Percentiles rank a stretch among this genome's conserved stretches.
These are phyloP conservation scores for Eruca vesicaria DNA, from an alignment of 441 rosid genomes.

Conservation along the genomic window DNA sequence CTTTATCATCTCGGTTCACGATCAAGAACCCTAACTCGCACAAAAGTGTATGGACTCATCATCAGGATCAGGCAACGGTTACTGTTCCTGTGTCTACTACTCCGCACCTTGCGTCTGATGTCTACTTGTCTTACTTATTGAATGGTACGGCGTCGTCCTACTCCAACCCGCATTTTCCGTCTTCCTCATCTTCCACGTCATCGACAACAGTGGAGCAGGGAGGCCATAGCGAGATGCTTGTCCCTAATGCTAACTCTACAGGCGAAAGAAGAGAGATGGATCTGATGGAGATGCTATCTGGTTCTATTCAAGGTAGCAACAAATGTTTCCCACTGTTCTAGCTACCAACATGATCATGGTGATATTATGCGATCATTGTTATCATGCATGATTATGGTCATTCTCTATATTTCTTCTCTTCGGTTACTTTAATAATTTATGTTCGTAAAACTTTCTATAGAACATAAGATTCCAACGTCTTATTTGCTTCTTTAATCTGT, in stretches of 20 bases:
- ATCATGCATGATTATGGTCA: background rate
- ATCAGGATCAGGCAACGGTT: constrained; percentile 16
- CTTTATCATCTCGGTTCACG: constrained; percentile 21
- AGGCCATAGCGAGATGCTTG: constrained; percentile 15
- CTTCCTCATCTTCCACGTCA: constrained; percentile 32
- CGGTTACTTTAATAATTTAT: constrained; percentile 13
- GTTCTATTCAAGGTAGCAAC: constrained; percentile 38
- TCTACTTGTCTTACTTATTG: constrained; percentile 57
- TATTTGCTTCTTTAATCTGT: constrained; percentile 6
- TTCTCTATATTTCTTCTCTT: background rate
- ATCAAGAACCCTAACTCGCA: constrained; percentile 14
- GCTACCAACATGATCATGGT: constrained; percentile 19
- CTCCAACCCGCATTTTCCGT: constrained; percentile 44
- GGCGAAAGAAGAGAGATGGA: constrained; percentile 69
- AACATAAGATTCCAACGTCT: background rate
- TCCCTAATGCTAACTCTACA: constrained; percentile 31
- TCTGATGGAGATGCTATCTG: constrained; percentile 82
- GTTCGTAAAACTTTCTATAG: background rate
- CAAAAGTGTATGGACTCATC: constrained; percentile 13
- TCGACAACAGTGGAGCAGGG: constrained; percentile 23
- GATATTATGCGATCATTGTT: constrained; percentile 2
- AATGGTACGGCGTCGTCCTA: constrained; percentile 42
- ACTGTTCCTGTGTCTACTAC: constrained; percentile 11
- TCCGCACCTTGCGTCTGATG: constrained; percentile 53
- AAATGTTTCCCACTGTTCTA: constrained; percentile 25